phyloP scores from a whole-genome alignment of 2,329 filamentous ascomycete genomes.

The Trichoderma sp. region DNA sequence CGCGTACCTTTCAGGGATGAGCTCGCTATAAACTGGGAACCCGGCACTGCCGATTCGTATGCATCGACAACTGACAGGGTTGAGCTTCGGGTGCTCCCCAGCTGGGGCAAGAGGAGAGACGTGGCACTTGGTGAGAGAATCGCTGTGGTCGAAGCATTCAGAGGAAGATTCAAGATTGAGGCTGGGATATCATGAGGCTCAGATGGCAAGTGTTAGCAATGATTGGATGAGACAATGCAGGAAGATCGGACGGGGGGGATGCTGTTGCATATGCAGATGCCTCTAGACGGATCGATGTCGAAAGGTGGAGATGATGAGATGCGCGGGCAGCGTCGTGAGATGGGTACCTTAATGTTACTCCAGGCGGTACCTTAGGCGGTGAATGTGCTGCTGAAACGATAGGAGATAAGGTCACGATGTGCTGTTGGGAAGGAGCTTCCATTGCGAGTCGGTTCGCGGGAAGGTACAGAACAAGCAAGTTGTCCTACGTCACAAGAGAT shows the following conservation, averaged over 20 bases:
- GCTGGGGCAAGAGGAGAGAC: neutral
- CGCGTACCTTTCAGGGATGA: conserved; percentile 21
- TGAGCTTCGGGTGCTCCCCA: neutral
- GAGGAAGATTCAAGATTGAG: neutral
- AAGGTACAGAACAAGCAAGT: too few relatives aligned
- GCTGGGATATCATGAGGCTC: neutral
- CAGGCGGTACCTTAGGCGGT: too few relatives aligned
- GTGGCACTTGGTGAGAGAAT: neutral
- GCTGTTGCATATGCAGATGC: neutral
- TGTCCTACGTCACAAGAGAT: too few relatives aligned
- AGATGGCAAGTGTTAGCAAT: neutral
- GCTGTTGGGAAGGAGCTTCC: too few relatives aligned
- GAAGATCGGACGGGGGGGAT: neutral
- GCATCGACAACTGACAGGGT: conserved; percentile 8
- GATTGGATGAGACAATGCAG: neutral
- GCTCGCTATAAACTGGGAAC: neutral
- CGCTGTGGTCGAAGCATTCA: neutral
- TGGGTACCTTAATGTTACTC: neutral
- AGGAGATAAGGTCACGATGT: too few relatives aligned
- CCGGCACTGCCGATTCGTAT: conserved; percentile 14
- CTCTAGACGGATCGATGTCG: neutral
- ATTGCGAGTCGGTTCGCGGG: too few relatives aligned
- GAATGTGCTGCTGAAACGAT: too few relatives aligned
- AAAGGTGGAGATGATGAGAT: conserved; percentile 10
- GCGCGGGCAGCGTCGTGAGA: neutral